These are phyloP conservation scores for Cyberlindnera mycetangii DNA, from an alignment of 805 yeast species.

Conservation along the genomic window DNA sequence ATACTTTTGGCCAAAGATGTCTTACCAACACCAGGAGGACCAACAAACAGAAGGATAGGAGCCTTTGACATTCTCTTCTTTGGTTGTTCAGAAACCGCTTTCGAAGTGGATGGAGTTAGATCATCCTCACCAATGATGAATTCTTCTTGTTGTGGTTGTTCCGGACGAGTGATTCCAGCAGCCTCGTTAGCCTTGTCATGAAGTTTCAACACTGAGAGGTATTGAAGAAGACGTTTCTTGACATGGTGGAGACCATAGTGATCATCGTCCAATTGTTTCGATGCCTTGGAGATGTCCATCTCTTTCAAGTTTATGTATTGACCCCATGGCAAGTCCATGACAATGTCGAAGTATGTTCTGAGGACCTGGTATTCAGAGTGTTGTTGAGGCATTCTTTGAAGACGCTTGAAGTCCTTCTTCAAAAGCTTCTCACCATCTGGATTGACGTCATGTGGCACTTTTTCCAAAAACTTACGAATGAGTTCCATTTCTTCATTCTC, in stretches of 20 bases:
- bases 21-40: conserved; percentile 95
- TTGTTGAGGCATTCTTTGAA: conserved; percentile 48
- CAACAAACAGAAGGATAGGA: conserved; percentile 78
- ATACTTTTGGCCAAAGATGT: conserved; percentile 83
- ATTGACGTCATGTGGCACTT: conserved; percentile 30
- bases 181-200: conserved; percentile 20
- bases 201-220: conserved; percentile 73
- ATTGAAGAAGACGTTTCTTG: conserved; percentile 73
- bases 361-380: conserved; percentile 64
- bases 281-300: conserved; percentile 51
- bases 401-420: conserved; percentile 50
- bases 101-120: background rate
- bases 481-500: conserved; percentile 38
- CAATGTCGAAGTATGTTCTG: conserved; percentile 60
- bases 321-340: conserved; percentile 61
- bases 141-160: conserved; percentile 16
- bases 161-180: conserved; percentile 4
- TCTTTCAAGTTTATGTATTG: conserved; percentile 29
- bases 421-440: conserved; percentile 42
- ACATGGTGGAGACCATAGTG: conserved; percentile 76
- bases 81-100: conserved; percentile 5
- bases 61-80: conserved; percentile 37
- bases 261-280: conserved; percentile 61
- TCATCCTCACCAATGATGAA: conserved; percentile 19
- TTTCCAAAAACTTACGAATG: conserved; percentile 31